Conservation (phyloP, 805 yeast genomes). For the Suhomyces sp. region DNA sequence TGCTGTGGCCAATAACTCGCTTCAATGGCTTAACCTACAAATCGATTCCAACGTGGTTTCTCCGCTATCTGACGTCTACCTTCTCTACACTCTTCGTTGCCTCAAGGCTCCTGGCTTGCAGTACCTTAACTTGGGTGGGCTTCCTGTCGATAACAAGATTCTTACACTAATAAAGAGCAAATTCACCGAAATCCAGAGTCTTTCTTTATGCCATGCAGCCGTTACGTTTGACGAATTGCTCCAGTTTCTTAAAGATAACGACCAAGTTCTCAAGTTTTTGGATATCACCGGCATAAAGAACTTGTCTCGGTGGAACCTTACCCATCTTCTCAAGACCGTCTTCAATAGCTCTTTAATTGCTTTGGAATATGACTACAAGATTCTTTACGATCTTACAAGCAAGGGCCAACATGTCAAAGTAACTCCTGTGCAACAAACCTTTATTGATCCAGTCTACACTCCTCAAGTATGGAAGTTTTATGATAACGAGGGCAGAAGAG, state of each 20-base stretch:
- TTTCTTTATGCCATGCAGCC: slow-evolving; percentile 40
- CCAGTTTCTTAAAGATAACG: slow-evolving; percentile 29
- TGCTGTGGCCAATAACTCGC: slow-evolving; percentile 45
- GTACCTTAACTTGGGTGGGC: slow-evolving; percentile 62
- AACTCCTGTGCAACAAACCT: slow-evolving; percentile 28
- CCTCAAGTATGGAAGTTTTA: slow-evolving; percentile 49
- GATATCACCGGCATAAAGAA: slow-evolving; percentile 65
- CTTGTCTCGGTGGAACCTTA: slow-evolving; percentile 55
- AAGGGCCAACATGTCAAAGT: slow-evolving; percentile 30
- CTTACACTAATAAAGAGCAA: slow-evolving; percentile 36
- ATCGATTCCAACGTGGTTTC: slow-evolving; percentile 62
- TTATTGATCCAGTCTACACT: slow-evolving; percentile 21
- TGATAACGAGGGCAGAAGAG: slow-evolving; percentile 70
- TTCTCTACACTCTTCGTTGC: slow-evolving; percentile 42
- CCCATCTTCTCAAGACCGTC: slow-evolving; percentile 26
- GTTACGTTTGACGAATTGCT: slow-evolving; percentile 37
- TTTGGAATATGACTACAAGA: slow-evolving; percentile 62
- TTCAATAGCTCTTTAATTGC: slow-evolving; percentile 43
- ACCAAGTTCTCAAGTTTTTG: slow-evolving; percentile 48
- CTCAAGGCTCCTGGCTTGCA: slow-evolving; percentile 44
- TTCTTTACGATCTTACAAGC: slow-evolving; percentile 47
- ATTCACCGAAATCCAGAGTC: slow-evolving; percentile 41
- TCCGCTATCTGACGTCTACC: slow-evolving; percentile 52
- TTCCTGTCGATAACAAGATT: slow-evolving; percentile 48
- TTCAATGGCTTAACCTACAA: slow-evolving; percentile 66